phyloP scores from a whole-genome alignment of 371 early-diverging fungal species.

The Rhizopus delemar region DNA sequence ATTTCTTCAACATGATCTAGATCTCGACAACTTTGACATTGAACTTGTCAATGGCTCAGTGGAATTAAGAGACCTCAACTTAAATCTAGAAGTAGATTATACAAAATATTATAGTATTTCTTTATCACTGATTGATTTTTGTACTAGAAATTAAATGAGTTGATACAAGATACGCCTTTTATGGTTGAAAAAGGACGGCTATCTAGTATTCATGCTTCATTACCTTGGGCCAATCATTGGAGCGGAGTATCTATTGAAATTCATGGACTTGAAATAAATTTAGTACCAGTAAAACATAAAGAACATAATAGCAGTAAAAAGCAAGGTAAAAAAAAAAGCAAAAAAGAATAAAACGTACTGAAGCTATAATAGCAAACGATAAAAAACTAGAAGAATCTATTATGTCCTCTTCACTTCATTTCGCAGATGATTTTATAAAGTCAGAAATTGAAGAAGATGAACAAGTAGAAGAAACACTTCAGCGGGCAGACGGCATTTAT shows the following conservation, averaged over 20 bases:
- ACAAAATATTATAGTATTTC: neutral
- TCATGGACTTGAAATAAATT: constrained; percentile 68
- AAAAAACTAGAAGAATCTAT: constrained; percentile 55
- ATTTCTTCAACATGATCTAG: constrained; percentile 78
- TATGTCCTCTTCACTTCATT: constrained; percentile 80
- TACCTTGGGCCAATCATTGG: constrained; percentile 86
- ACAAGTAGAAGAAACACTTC: constrained; percentile 18
- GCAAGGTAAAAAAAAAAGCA: neutral
- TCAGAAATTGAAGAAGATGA: constrained; percentile 63
- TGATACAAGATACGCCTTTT: constrained; percentile 68
- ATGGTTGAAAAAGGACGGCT: constrained; percentile 70
- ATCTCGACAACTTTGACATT: constrained; percentile 84
- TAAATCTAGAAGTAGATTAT: constrained; percentile 73
- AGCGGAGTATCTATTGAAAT: constrained; percentile 74
- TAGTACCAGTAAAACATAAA: constrained; percentile 53
- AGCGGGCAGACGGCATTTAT: constrained; percentile 63
- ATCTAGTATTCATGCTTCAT: constrained; percentile 66
- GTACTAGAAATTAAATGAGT: constrained; percentile 70
- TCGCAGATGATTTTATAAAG: constrained; percentile 85
- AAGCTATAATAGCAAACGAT: too few species aligned
- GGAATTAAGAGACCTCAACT: constrained; percentile 74
- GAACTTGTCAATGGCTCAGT: constrained; percentile 82
- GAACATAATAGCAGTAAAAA: neutral
- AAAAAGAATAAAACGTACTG: too few species aligned
- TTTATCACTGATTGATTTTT: neutral